These are phyloP conservation scores for Rhodomyrtus tomentosa DNA, from an alignment of 345 rosid genomes.

Conservation along the genomic window DNA sequence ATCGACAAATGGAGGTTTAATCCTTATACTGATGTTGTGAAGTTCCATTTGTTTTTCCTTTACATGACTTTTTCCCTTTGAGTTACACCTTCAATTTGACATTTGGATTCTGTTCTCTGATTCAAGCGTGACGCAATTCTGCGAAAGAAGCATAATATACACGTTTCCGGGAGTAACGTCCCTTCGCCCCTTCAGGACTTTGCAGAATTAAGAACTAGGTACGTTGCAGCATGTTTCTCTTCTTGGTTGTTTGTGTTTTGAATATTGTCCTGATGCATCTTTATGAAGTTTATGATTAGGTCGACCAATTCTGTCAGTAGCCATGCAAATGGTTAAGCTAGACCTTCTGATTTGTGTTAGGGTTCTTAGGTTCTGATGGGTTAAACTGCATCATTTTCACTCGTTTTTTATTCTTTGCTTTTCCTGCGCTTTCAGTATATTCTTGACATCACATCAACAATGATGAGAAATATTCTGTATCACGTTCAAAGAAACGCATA, in stretches of 20 bases:
- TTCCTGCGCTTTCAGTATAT: not conserved
- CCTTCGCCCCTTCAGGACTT: constrained; percentile 74
- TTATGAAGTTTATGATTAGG: not conserved
- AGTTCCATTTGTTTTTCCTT: not conserved
- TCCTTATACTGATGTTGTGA: not conserved
- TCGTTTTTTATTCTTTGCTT: not conserved
- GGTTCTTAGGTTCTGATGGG: not conserved
- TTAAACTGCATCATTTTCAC: not conserved
- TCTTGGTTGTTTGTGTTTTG: not conserved
- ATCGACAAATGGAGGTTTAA: constrained; percentile 58
- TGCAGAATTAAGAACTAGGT: constrained; percentile 61
- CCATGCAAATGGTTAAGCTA: not conserved
- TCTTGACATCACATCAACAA: not conserved
- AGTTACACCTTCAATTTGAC: not conserved
- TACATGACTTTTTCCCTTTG: not conserved
- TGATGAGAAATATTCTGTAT: not conserved
- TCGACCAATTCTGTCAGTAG: not conserved
- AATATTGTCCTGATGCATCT: not conserved
- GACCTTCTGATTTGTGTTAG: not conserved
- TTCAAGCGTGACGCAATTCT: constrained; percentile 56
- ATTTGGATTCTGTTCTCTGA: not conserved
- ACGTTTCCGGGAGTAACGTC: constrained; percentile 63
- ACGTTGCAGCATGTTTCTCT: not conserved
- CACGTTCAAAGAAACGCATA: not conserved
- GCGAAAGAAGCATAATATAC: constrained; percentile 64